A percentile compares a stretch with the other conserved stretches of the same genome.
phyloP scores from a whole-genome alignment of 768 basidiomycete genomes.

The Gloeopeniophorella convolvens region DNA sequence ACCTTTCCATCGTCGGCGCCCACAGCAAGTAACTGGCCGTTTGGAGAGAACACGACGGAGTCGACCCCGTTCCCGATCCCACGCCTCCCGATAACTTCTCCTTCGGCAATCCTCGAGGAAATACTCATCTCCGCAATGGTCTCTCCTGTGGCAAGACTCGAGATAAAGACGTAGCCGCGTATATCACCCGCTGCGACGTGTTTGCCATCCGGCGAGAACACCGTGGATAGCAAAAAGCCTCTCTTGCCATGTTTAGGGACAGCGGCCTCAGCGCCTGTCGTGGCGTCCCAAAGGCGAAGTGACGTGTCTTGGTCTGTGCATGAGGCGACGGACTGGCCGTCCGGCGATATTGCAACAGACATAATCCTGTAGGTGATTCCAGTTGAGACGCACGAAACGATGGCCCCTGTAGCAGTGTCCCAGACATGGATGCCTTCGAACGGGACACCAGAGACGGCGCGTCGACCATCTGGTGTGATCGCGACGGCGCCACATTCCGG shows the following conservation, averaged over 20 bases:
- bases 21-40: neutral
- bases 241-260: neutral
- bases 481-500: no score
- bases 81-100: no score
- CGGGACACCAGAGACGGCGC: no score
- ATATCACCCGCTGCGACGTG: neutral
- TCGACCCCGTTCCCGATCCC: no score
- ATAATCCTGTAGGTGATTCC: neutral
- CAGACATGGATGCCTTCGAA: no score
- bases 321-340: neutral
- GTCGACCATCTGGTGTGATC: no score
- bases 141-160: no score
- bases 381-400: no score
- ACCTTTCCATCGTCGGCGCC: neutral
- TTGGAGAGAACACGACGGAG: slow-evolving; percentile 6
- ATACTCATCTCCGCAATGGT: no score
- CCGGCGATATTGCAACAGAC: neutral
- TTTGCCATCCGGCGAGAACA: neutral
- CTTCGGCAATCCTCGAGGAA: no score
- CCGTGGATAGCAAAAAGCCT: neutral
- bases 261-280: neutral
- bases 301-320: neutral
- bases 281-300: neutral
- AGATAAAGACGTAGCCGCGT: neutral
- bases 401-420: no score